phyloP scores from a whole-genome alignment of 2,329 filamentous ascomycete genomes.

The Pseudocercospora musae region DNA sequence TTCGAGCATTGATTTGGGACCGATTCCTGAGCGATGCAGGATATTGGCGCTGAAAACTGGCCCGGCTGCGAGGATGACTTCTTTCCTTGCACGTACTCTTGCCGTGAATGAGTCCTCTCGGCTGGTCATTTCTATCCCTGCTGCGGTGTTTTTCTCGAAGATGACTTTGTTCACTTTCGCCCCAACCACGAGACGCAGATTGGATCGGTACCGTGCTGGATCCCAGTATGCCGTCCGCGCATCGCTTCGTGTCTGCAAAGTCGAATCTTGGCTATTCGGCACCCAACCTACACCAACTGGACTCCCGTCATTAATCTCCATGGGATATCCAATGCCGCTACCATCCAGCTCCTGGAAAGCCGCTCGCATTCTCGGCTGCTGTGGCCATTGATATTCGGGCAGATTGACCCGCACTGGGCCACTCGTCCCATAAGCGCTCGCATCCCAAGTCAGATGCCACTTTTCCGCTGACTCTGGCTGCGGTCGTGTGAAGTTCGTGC shows the following conservation, averaged over 20 bases:
- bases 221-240: constrained; percentile 33
- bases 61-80: constrained; percentile 59
- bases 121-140: constrained; percentile 8
- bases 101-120: neutral
- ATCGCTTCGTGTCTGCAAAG: constrained; percentile 36
- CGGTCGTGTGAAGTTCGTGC: constrained; percentile 9
- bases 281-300: constrained; percentile 38
- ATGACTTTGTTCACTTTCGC: constrained; percentile 1
- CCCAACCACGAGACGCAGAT: constrained; percentile 23
- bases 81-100: constrained; percentile 30
- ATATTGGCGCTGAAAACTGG: constrained; percentile 54
- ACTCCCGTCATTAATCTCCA: constrained; percentile 25
- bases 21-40: constrained; percentile 60
- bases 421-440: constrained; percentile 6
- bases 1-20: constrained; percentile 43
- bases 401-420: constrained; percentile 15
- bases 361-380: constrained; percentile 3
- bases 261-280: constrained; percentile 36
- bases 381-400: constrained; percentile 12
- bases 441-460: constrained; percentile 20
- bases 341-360: constrained; percentile 9
- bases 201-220: constrained; percentile 30
- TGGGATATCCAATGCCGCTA: constrained; percentile 15
- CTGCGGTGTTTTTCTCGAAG: neutral
- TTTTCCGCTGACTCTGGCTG: constrained; percentile 17